These are phyloP conservation scores for Aphanomyces invadans DNA, from an alignment of 352 stramenopile species.

Conservation along the genomic window DNA sequence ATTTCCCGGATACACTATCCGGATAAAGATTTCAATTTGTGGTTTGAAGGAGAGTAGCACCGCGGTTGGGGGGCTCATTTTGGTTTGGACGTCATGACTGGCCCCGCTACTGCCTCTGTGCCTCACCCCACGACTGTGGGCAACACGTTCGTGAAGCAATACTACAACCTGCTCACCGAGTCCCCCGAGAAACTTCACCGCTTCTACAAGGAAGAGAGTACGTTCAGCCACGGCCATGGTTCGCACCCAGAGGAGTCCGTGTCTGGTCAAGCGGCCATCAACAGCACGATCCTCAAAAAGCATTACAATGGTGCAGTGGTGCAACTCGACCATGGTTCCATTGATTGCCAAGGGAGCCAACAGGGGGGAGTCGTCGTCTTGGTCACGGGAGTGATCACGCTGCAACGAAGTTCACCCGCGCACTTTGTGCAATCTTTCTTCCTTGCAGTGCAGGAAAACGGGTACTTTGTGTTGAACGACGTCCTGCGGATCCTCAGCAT, in stretches of 20 bases:
- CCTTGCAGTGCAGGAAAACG: constrained; percentile 77
- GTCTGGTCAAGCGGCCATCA: constrained; percentile 66
- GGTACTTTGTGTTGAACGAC: constrained; percentile 85
- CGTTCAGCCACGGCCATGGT: constrained; percentile 68
- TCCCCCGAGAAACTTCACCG: constrained; percentile 76
- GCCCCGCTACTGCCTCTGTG: neutral
- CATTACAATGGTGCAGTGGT: constrained; percentile 69
- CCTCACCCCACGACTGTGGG: constrained; percentile 56
- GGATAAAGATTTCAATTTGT: constrained; percentile 22
- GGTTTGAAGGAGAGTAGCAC: constrained; percentile 4
- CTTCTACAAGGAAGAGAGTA: constrained; percentile 84
- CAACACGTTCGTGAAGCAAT: constrained; percentile 85
- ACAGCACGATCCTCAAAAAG: constrained; percentile 73
- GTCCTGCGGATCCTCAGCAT: constrained; percentile 79
- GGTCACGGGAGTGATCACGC: constrained; percentile 81
- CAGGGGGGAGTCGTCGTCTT: constrained; percentile 70
- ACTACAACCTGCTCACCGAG: constrained; percentile 83
- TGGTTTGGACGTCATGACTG: constrained; percentile 14
- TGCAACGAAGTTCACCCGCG: constrained; percentile 45
- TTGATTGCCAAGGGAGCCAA: constrained; percentile 76
- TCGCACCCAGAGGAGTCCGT: constrained; percentile 79
- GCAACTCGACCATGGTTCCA: constrained; percentile 72
- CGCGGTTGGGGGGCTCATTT: neutral
- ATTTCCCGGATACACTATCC: neutral
- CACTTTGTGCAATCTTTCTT: constrained; percentile 86